phyloP scores from a whole-genome alignment of 257 asterid genomes.

The Capsicum baccatum region DNA sequence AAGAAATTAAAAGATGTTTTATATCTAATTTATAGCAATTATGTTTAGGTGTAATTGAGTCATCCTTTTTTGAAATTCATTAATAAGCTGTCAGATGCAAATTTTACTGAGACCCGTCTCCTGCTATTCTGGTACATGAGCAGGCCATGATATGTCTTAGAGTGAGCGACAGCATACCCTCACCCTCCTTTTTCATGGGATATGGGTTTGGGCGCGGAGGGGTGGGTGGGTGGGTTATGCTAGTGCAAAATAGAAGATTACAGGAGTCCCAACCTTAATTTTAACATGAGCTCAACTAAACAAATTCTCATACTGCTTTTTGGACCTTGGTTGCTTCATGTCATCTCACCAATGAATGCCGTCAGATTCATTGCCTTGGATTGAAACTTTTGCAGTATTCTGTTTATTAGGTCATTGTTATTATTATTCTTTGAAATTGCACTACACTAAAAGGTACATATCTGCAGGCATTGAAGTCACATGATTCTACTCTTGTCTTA shows the following conservation, averaged over 20 bases:
- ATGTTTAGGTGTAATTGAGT: neutral
- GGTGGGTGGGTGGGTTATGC: neutral
- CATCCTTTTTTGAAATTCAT: neutral
- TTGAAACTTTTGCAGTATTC: neutral
- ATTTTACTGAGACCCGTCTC: neutral
- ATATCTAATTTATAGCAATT: neutral
- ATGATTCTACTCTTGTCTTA: neutral
- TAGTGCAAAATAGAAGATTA: conserved; percentile 23
- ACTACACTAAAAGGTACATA: neutral
- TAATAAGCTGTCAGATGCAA: neutral
- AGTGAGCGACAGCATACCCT: neutral
- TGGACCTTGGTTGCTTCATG: neutral
- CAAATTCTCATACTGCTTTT: conserved; percentile 3
- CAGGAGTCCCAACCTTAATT: neutral
- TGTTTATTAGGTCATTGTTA: neutral
- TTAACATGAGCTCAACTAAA: neutral
- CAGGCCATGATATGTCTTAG: conserved; percentile 8
- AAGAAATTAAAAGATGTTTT: conserved; percentile 20
- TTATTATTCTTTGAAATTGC: neutral
- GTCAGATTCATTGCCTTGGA: neutral
- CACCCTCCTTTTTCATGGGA: neutral
- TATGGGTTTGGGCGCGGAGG: neutral
- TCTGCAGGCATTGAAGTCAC: conserved; percentile 3
- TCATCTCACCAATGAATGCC: neutral
- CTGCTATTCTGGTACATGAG: conserved; percentile 13